Evolutionary conservation across 1,139 yeast genomes (phyloP).

Genomic region (Magnusiomyces fungicola): DNA sequence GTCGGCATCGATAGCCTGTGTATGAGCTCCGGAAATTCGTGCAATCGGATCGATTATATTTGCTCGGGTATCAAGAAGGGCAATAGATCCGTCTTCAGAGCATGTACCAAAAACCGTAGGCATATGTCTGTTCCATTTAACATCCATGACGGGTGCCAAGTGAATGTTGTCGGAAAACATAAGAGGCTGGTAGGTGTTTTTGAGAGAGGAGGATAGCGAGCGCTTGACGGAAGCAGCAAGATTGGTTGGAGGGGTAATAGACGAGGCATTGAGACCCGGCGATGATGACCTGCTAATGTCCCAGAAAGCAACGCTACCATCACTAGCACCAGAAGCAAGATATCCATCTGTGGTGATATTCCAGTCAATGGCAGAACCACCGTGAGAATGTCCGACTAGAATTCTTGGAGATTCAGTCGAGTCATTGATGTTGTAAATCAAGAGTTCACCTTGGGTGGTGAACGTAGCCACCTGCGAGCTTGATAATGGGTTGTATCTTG

Average conservation of each 20-base stretch:
- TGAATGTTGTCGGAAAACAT: constrained; percentile 15
- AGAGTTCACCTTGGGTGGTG: constrained; percentile 72
- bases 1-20: constrained; percentile 25
- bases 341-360: constrained; percentile 34
- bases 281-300: constrained; percentile 35
- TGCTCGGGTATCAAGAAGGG: constrained; percentile 60
- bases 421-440: constrained; percentile 35
- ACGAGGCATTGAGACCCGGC: neutral
- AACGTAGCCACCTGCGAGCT: constrained; percentile 65
- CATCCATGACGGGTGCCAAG: constrained; percentile 34
- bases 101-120: constrained; percentile 62
- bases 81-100: constrained; percentile 62
- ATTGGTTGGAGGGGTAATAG: neutral
- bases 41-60: constrained; percentile 1
- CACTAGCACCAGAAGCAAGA: constrained; percentile 60
- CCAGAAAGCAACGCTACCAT: constrained; percentile 63
- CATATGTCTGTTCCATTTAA: constrained; percentile 40
- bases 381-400: constrained; percentile 54
- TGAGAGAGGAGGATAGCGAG: constrained; percentile 25
- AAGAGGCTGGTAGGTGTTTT: constrained; percentile 42
- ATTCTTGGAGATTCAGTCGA: constrained; percentile 10
- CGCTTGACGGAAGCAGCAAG: neutral
- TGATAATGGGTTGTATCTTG: constrained; percentile 73
- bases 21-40: constrained; percentile 29
- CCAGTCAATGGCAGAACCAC: constrained; percentile 74